Percentiles rank a stretch among this genome's conserved stretches.
Conservation (phyloP, 768 basidiomycete species). For the Lepiota brunneoincarnata region DNA sequence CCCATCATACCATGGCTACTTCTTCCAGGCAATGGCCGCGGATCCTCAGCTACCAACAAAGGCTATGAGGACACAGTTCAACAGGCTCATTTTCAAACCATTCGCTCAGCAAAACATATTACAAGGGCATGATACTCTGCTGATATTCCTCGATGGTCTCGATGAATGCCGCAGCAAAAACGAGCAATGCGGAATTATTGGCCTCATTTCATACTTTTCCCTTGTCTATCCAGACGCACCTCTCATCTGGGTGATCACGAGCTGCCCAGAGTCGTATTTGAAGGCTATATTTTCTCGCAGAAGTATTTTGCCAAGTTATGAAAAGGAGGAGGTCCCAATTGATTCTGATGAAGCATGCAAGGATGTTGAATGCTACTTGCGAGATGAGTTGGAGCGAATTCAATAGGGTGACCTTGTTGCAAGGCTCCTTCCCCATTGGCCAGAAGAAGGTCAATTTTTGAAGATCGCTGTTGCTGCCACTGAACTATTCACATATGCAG, state of each 20-base stretch:
- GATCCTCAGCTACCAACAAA: slow-evolving; percentile 12
- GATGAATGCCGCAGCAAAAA: slow-evolving; percentile 21
- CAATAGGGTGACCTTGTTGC: neutral
- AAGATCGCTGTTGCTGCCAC: slow-evolving; percentile 18
- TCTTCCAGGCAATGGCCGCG: slow-evolving; percentile 6
- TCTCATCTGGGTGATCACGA: slow-evolving; percentile 22
- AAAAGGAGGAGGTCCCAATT: neutral
- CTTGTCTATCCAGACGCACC: slow-evolving; percentile 3
- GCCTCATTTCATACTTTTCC: neutral
- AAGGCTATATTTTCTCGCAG: slow-evolving; percentile 4
- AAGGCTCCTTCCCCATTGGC: slow-evolving; percentile 15
- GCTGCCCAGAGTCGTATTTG: slow-evolving; percentile 24
- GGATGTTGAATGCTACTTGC: slow-evolving; percentile 18
- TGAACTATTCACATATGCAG: slow-evolving; percentile 24
- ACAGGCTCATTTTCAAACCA: slow-evolving; percentile 13
- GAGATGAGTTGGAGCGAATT: slow-evolving; percentile 11
- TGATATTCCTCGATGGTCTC: slow-evolving; percentile 22
- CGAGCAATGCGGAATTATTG: slow-evolving; percentile 15
- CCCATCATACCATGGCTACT: neutral
- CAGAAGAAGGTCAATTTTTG: slow-evolving; percentile 6
- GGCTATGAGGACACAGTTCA: slow-evolving; percentile 10
- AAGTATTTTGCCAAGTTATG: neutral
- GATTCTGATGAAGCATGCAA: slow-evolving; percentile 11
- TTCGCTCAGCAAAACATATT: neutral
- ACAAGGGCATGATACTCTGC: neutral